Evolutionary conservation across 345 rosid species (phyloP).

Genomic region (Linum trigynum): DNA sequence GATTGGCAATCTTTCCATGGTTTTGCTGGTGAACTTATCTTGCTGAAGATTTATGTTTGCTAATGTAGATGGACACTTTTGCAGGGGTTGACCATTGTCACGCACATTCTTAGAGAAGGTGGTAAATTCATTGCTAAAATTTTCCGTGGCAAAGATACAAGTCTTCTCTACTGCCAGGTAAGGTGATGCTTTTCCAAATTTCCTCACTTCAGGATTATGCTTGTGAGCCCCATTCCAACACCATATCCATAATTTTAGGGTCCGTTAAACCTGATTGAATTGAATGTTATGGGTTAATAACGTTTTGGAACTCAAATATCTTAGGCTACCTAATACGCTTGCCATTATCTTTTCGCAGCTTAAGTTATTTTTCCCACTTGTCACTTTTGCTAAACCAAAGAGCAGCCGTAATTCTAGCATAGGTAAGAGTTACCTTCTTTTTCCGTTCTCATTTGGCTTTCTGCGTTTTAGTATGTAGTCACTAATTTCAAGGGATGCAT

Average conservation of each 20-base stretch:
- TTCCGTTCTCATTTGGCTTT: background rate
- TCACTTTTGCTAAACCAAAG: slow-evolving; percentile 94
- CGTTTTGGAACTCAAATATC: too few relatives aligned
- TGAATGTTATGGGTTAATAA: too few relatives aligned
- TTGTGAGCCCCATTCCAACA: too few relatives aligned
- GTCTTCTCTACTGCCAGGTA: slow-evolving; percentile 92
- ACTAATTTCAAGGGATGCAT: background rate
- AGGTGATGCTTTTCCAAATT: slow-evolving; percentile 11
- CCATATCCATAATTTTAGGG: too few relatives aligned
- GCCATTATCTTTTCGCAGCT: slow-evolving; percentile 40
- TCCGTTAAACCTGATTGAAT: too few relatives aligned
- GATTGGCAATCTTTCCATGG: too few relatives aligned
- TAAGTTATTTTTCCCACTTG: slow-evolving; percentile 78
- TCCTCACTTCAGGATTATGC: background rate
- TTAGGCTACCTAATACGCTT: too few relatives aligned
- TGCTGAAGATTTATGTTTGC: background rate
- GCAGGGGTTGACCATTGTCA: slow-evolving; percentile 85
- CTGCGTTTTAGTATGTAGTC: background rate
- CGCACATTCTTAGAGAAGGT: slow-evolving; percentile 82
- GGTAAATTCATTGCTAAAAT: slow-evolving; percentile 88
- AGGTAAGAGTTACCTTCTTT: slow-evolving; percentile 35
- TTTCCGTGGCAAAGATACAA: slow-evolving; percentile 98
- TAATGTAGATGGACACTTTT: background rate
- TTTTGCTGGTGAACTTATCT: too few relatives aligned
- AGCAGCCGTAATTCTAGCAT: slow-evolving; percentile 99